Base-by-base conservation (phyloP, 2,329 filamentous ascomycete genomes). In the Aspergillus novoparasiticus region DNA sequence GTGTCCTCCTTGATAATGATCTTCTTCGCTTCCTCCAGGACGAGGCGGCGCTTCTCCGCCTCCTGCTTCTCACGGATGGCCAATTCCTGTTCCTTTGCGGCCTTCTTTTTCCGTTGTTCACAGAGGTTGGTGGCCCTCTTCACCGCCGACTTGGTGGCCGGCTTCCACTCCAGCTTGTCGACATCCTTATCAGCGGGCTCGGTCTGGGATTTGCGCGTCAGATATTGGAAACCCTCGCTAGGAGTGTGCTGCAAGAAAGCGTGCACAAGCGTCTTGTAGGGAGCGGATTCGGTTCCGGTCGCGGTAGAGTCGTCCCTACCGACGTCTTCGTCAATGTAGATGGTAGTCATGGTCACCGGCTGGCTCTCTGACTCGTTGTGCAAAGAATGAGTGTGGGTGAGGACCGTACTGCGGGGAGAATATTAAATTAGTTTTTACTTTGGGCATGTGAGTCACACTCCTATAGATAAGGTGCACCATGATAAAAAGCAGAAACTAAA, bases 21-120 rank as follows among this genome's bases (percentile, higher is more conserved):
- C 79, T 92, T 91, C 84, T 93, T 94, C 41, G 92, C 91, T 70
- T 94, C 91, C 75, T 96, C 92, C 36, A 96, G 83, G 36, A 92
- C 83, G 75, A 87, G 86, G 66, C 89, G 83, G 59, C 90, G 87
- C 74, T 90, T 89, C 69, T 89, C 87, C 65, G 89, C 87, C 76
- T 90, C 89, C 79, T 92, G 88, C 73, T 89, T 87, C 78, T 92
- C 88, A 60, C 89, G 86, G 53, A 90, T 87, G 60, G 88, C 89
- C 67, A 88, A 81, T 74, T 93, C 89, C 69, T 89, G 85, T 78
- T 91, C 90, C 80, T 93, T 93, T 71, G 87, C 87, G 51, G 90
- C 85, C 85, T 96, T 96, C 85, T 93, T 94, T 86, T 92, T 91
- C 79, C 92, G 88, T 67, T 85, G 84, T 69, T 93, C 91, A 68